phyloP scores from a whole-genome alignment of 192 early-diverging fungal species.

The Podila epicladia region DNA sequence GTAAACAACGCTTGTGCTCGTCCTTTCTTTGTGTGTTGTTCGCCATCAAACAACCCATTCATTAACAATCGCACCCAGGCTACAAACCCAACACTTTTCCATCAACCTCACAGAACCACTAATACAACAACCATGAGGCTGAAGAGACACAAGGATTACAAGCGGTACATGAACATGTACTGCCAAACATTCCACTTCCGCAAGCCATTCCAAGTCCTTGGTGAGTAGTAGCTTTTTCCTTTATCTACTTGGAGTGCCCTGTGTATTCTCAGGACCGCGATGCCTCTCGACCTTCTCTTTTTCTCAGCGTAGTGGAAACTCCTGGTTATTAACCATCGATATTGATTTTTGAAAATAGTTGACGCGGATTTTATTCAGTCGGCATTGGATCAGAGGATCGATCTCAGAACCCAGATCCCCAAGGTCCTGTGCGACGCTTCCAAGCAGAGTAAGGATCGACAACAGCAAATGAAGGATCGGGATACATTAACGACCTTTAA shows the following conservation, averaged over 20 bases:
- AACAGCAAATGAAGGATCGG: background rate
- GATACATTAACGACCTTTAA: background rate
- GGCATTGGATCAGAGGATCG: conserved; percentile 67
- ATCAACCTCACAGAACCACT: background rate
- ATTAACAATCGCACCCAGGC: background rate
- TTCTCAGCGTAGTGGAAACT: too few relatives aligned
- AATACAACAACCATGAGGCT: conserved; percentile 72
- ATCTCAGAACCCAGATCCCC: conserved; percentile 70
- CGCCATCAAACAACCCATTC: background rate
- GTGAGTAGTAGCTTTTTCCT: conserved; percentile 53
- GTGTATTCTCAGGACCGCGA: background rate
- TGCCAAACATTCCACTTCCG: conserved; percentile 83
- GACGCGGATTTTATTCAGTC: conserved; percentile 86
- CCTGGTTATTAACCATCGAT: too few relatives aligned
- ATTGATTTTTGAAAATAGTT: conserved; percentile 55
- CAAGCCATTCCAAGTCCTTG: conserved; percentile 90
- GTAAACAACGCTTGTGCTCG: background rate
- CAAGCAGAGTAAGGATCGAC: conserved; percentile 66
- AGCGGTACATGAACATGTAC: conserved; percentile 86
- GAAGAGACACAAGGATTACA: conserved; percentile 85
- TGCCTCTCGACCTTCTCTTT: too few relatives aligned
- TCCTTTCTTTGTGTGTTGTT: background rate
- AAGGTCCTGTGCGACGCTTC: conserved; percentile 71
- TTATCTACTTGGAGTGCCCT: background rate
- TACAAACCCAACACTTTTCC: too few relatives aligned